Evolutionary conservation across 495 filamentous ascomycete genomes (phyloP).

Genomic region (Neurospora africana): DNA sequence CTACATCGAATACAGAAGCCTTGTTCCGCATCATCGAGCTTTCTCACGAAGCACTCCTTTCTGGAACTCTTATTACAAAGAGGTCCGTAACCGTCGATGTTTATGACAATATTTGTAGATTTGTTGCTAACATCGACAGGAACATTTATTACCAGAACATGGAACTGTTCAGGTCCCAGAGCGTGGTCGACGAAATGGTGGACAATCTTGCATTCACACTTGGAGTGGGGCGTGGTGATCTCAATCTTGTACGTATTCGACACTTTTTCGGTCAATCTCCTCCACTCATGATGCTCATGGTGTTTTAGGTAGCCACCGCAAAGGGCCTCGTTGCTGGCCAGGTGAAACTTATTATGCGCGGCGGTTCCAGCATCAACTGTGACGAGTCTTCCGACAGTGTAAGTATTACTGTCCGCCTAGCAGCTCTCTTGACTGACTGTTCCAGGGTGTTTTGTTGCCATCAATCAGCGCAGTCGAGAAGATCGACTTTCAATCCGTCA

Average conservation of each 20-base stretch:
- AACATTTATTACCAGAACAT: slow-evolving; percentile 89
- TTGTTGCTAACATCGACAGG: slow-evolving; percentile 30
- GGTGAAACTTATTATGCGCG: slow-evolving; percentile 12
- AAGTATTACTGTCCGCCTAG: neutral
- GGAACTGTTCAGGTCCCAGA: slow-evolving; percentile 65
- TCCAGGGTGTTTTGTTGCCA: slow-evolving; percentile 60
- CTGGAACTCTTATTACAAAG: slow-evolving; percentile 60
- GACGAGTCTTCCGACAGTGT: slow-evolving; percentile 19
- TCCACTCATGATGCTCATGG: neutral
- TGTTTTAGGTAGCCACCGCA: slow-evolving; percentile 47
- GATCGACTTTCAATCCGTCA: slow-evolving; percentile 41
- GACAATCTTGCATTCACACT: slow-evolving; percentile 81
- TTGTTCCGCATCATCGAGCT: slow-evolving; percentile 59
- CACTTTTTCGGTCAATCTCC: neutral
- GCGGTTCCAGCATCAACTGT: slow-evolving; percentile 20
- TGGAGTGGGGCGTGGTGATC: slow-evolving; percentile 43
- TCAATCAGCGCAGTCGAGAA: slow-evolving; percentile 39
- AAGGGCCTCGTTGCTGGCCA: slow-evolving; percentile 30
- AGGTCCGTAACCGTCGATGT: slow-evolving; percentile 39
- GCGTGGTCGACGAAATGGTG: slow-evolving; percentile 62
- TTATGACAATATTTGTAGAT: neutral
- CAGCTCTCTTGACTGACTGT: neutral
- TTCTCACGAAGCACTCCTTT: slow-evolving; percentile 55
- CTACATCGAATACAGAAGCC: slow-evolving; percentile 17
- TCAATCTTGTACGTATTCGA: slow-evolving; percentile 50